These are phyloP conservation scores for Cordyceps fumosorosea DNA, from an alignment of 2,329 filamentous ascomycete genomes.

Conservation along the genomic window DNA sequence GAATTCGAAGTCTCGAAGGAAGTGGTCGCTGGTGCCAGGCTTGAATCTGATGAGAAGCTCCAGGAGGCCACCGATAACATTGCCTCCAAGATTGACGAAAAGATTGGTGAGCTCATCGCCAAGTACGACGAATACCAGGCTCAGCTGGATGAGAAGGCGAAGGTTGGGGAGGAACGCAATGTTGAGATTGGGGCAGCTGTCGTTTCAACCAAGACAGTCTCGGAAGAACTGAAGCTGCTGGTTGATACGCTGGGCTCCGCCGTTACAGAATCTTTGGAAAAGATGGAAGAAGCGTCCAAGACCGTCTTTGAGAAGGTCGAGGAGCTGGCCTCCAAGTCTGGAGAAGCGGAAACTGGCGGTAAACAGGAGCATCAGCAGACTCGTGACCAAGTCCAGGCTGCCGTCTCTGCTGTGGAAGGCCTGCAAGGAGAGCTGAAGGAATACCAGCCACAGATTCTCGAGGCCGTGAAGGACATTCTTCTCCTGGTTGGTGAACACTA, in stretches of 20 bases:
- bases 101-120: slow-evolving; percentile 67
- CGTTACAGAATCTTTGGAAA: slow-evolving; percentile 76
- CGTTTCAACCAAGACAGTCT: slow-evolving; percentile 66
- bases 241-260: slow-evolving; percentile 78
- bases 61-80: slow-evolving; percentile 50
- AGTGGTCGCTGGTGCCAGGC: slow-evolving; percentile 70
- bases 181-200: slow-evolving; percentile 67
- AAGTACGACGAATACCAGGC: slow-evolving; percentile 86
- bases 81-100: slow-evolving; percentile 52
- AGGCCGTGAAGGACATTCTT: slow-evolving; percentile 80
- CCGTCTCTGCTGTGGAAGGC: slow-evolving; percentile 64
- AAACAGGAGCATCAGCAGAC: slow-evolving; percentile 79
- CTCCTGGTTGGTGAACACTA: slow-evolving; percentile 78
- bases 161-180: slow-evolving; percentile 67
- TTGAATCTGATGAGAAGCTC: slow-evolving; percentile 77
- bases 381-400: slow-evolving; percentile 71
- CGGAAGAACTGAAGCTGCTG: slow-evolving; percentile 80
- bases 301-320: slow-evolving; percentile 80
- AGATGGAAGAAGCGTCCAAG: slow-evolving; percentile 80
- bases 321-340: slow-evolving; percentile 66
- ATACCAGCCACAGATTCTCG: slow-evolving; percentile 81
- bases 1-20: slow-evolving; percentile 85
- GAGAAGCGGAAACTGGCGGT: slow-evolving; percentile 65
- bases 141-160: slow-evolving; percentile 65
- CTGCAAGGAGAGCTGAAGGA: slow-evolving; percentile 75